phyloP scores from a whole-genome alignment of 1,139 yeast genomes.

The Pneumocystis canis region DNA sequence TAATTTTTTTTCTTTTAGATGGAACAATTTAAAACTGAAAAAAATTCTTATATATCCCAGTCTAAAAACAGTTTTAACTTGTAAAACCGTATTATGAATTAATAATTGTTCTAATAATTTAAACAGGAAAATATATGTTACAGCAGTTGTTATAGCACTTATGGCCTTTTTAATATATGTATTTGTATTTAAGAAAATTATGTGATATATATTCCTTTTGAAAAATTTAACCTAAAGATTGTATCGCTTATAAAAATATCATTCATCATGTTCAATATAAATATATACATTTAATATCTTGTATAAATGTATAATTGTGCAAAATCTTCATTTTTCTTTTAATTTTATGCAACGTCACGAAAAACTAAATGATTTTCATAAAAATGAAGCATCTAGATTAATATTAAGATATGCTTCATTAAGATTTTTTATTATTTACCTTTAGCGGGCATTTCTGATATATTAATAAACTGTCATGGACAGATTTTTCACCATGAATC shows the following conservation, averaged over 20 bases:
- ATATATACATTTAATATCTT: not conserved
- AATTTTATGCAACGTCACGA: not conserved
- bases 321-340: not conserved
- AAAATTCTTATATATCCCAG: not conserved
- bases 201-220: not conserved
- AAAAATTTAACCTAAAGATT: not conserved
- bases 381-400: not conserved
- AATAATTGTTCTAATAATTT: not conserved
- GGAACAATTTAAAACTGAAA: not conserved
- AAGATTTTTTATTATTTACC: not conserved
- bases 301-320: not conserved
- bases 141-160: not conserved
- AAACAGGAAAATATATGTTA: not conserved
- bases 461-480: not conserved
- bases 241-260: not conserved
- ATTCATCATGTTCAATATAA: not conserved
- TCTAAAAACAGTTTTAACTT: not conserved
- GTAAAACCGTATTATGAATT: not conserved
- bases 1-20: not conserved
- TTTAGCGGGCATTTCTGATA: not conserved
- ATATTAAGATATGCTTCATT: not conserved
- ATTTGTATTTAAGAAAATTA: not conserved
- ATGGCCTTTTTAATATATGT: not conserved
- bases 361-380: not conserved
- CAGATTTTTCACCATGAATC: not conserved